Evolutionary conservation across 1,139 yeast species (phyloP).

Genomic region (Saccharomyces hybrid): DNA sequence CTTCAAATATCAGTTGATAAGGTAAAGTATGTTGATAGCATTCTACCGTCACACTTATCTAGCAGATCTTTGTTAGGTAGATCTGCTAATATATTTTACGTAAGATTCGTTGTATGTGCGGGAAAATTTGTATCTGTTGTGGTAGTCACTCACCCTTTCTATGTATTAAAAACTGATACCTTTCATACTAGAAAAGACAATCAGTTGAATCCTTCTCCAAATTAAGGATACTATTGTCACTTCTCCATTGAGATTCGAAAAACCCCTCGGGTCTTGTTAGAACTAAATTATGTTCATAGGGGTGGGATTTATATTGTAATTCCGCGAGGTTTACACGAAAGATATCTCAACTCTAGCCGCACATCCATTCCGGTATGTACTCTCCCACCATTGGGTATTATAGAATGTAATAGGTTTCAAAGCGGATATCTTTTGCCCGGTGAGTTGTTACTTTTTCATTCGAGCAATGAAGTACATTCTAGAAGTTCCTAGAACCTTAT

Average conservation of each 20-base stretch:
- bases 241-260: background rate
- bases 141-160: background rate
- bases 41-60: background rate
- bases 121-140: background rate
- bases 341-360: background rate
- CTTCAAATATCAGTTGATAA: too few species aligned
- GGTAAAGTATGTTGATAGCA: background rate
- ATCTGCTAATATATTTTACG: background rate
- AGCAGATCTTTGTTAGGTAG: background rate
- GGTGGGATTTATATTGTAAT: background rate
- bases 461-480: background rate
- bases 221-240: background rate
- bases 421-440: background rate
- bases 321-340: background rate
- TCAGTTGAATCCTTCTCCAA: background rate
- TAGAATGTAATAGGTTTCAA: background rate
- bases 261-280: background rate
- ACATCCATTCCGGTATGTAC: background rate
- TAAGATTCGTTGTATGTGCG: background rate
- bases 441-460: background rate
- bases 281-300: background rate
- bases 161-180: background rate
- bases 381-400: background rate
- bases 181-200: background rate
- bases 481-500: slow-evolving; percentile 6